These are phyloP conservation scores for Ustanciosporium gigantosporum DNA, from an alignment of 1,284 basidiomycete genomes.

Conservation along the genomic window DNA sequence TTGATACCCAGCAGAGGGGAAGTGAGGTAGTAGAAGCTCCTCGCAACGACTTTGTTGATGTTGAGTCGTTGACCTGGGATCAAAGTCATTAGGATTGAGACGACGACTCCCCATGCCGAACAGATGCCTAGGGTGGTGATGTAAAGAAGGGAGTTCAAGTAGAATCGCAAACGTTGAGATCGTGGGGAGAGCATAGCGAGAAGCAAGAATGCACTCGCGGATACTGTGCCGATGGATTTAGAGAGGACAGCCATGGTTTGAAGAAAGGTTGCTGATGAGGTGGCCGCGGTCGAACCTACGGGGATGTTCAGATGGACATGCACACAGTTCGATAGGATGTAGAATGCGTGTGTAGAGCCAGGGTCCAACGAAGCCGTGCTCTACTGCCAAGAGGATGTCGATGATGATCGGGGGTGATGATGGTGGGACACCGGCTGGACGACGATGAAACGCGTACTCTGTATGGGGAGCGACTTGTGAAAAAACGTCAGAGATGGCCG, in stretches of 20 bases:
- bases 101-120: slow-evolving; percentile 75
- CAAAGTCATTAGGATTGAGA: slow-evolving; percentile 73
- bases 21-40: slow-evolving; percentile 78
- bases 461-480: too few relatives aligned
- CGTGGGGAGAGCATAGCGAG: slow-evolving; percentile 50
- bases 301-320: background rate
- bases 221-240: slow-evolving; percentile 37
- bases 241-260: slow-evolving; percentile 42
- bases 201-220: slow-evolving; percentile 39
- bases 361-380: too few relatives aligned
- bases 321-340: too few relatives aligned
- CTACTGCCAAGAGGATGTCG: too few relatives aligned
- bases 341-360: too few relatives aligned
- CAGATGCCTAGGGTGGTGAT: slow-evolving; percentile 74
- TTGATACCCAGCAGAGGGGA: slow-evolving; percentile 72
- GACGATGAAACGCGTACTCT: too few relatives aligned
- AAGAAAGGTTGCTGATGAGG: too few relatives aligned
- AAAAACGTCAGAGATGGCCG: too few relatives aligned
- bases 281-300: slow-evolving; percentile 1
- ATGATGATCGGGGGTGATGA: too few relatives aligned
- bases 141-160: slow-evolving; percentile 66
- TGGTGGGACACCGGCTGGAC: too few relatives aligned
- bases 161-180: slow-evolving; percentile 44
- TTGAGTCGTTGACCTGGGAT: slow-evolving; percentile 75
- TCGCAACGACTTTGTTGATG: slow-evolving; percentile 82